Conservation (phyloP, 2,329 filamentous ascomycete species). For the Sclerotiophoma versabilis region DNA sequence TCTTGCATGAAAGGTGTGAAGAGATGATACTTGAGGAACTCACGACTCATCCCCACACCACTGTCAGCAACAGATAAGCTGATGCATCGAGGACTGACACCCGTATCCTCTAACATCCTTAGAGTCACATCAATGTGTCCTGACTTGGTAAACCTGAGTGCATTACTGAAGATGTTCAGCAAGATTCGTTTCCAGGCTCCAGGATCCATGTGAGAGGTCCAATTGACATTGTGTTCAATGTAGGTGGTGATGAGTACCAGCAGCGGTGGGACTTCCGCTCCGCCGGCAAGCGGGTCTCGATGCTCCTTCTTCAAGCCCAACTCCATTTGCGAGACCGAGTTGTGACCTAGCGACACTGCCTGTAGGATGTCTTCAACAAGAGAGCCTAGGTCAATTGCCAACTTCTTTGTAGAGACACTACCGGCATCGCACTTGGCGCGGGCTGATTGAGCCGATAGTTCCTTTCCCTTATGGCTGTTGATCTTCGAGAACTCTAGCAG, state of each 20-base stretch:
- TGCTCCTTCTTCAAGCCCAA: constrained; percentile 4
- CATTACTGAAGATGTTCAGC: constrained; percentile 34
- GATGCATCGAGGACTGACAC: constrained; percentile 9
- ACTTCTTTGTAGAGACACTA: neutral
- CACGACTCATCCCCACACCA: constrained; percentile 32
- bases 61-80: constrained; percentile 42
- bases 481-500: constrained; percentile 31
- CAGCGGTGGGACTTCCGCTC: neutral
- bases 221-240: constrained; percentile 8
- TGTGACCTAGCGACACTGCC: constrained; percentile 14
- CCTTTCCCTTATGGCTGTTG: constrained; percentile 14
- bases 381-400: neutral
- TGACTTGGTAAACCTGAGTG: constrained; percentile 29
- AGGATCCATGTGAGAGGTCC: constrained; percentile 9
- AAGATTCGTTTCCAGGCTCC: constrained; percentile 29
- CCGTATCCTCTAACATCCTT: neutral
- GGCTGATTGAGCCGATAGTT: neutral
- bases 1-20: constrained; percentile 35
- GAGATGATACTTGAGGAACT: constrained; percentile 28
- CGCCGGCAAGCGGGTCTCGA: neutral
- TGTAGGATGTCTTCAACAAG: constrained; percentile 17
- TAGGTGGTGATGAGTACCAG: constrained; percentile 12
- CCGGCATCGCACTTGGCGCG: neutral
- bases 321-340: constrained; percentile 3
- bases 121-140: constrained; percentile 25